Percentiles rank a stretch among this genome's conserved stretches.
Conservation (phyloP, 2,329 filamentous ascomycete species). For the Emmonsia crescens region DNA sequence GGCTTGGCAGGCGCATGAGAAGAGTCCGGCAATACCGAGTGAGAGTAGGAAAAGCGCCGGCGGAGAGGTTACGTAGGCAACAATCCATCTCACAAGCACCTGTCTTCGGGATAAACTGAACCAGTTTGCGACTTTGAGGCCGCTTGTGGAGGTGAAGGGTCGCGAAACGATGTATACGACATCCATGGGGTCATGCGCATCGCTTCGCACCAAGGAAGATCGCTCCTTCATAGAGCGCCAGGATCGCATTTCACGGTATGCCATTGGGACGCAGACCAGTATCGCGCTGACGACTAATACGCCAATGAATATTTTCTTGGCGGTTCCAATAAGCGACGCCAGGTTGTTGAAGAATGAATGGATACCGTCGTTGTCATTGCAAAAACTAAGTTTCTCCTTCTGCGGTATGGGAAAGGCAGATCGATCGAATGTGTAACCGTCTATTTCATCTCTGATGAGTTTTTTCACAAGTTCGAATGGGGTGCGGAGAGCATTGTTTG, state of each 20-base stretch:
- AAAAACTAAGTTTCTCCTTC: conserved; percentile 77
- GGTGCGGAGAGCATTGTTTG: conserved; percentile 58
- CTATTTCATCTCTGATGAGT: conserved; percentile 59
- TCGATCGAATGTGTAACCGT: conserved; percentile 66
- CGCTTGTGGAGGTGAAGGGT: conserved; percentile 61
- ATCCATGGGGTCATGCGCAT: conserved; percentile 70
- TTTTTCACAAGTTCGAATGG: conserved; percentile 74
- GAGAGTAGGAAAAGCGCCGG: conserved; percentile 79
- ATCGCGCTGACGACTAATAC: conserved; percentile 62
- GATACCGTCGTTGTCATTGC: conserved; percentile 72
- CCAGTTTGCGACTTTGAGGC: conserved; percentile 57
- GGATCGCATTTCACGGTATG: conserved; percentile 64
- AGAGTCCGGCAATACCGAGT: conserved; percentile 68
- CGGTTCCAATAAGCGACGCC: conserved; percentile 53
- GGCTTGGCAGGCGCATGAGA: conserved; percentile 73
- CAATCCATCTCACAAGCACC: conserved; percentile 66
- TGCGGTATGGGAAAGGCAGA: conserved; percentile 69
- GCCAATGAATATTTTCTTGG: conserved; percentile 65
- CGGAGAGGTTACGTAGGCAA: conserved; percentile 77
- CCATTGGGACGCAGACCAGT: conserved; percentile 66
- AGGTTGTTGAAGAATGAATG: conserved; percentile 72
- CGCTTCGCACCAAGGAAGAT: conserved; percentile 52
- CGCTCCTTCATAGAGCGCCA: conserved; percentile 64
- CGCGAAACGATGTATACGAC: conserved; percentile 78
- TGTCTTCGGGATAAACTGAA: conserved; percentile 55